These are phyloP conservation scores for Bipolaris sorokiniana DNA, from an alignment of 2,329 filamentous ascomycete species.

Conservation along the genomic window DNA sequence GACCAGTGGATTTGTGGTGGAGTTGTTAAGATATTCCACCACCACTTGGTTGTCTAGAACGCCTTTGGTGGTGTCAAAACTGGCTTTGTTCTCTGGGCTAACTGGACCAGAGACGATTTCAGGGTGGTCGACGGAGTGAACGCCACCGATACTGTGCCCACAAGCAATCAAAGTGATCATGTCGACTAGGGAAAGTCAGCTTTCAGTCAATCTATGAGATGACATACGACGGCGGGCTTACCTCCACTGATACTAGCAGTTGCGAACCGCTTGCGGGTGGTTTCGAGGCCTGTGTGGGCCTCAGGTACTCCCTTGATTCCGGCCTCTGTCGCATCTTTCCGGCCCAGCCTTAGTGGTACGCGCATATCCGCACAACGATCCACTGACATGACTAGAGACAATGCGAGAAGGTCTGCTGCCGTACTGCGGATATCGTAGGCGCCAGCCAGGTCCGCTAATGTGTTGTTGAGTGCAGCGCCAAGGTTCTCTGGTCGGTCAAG, in stretches of 20 bases:
- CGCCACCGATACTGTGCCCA: slow-evolving; percentile 47
- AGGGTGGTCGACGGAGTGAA: slow-evolving; percentile 41
- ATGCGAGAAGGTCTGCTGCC: slow-evolving; percentile 43
- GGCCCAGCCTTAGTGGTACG: slow-evolving; percentile 41
- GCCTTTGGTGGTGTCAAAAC: slow-evolving; percentile 34
- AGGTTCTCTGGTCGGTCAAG: slow-evolving; percentile 36
- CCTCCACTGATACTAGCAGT: slow-evolving; percentile 38
- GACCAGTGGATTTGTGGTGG: slow-evolving; percentile 37
- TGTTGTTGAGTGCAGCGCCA: slow-evolving; percentile 43
- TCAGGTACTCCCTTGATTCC: slow-evolving; percentile 42
- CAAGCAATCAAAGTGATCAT: slow-evolving; percentile 43
- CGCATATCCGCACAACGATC: slow-evolving; percentile 38
- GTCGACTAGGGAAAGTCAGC: slow-evolving; percentile 17
- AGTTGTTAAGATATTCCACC: slow-evolving; percentile 40
- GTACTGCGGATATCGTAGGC: slow-evolving; percentile 28
- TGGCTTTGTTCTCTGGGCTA: slow-evolving; percentile 28
- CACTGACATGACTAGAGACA: slow-evolving; percentile 39
- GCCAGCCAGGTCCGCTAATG: slow-evolving; percentile 36
- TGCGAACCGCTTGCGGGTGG: slow-evolving; percentile 37
- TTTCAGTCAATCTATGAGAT: not conserved
- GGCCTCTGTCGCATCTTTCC: slow-evolving; percentile 41
- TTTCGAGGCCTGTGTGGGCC: slow-evolving; percentile 39
- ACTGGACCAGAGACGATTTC: slow-evolving; percentile 36
- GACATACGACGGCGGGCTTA: slow-evolving; percentile 17
- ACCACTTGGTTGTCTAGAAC: slow-evolving; percentile 41